phyloP scores from a whole-genome alignment of 139 green algal species.

The Marvania coccoides region DNA sequence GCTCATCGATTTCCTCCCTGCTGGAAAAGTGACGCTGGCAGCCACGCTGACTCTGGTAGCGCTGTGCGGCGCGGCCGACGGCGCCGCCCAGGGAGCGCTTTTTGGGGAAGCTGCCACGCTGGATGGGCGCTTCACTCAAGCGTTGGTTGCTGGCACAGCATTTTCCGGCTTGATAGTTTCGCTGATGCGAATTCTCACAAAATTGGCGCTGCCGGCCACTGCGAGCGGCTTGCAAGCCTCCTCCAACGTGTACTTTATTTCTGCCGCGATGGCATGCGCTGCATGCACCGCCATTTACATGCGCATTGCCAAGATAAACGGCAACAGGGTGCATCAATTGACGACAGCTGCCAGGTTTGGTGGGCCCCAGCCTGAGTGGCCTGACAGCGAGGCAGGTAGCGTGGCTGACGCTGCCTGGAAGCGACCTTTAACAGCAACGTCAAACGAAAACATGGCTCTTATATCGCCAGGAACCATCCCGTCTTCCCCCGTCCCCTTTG shows the following conservation, averaged over 20 bases:
- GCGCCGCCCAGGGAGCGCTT: constrained; percentile 58
- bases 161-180: constrained; percentile 61
- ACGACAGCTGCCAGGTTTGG: neutral
- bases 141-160: constrained; percentile 60
- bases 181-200: constrained; percentile 58
- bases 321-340: neutral
- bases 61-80: constrained; percentile 51
- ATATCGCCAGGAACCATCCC: neutral
- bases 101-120: constrained; percentile 56
- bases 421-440: too few relatives aligned
- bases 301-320: constrained; percentile 29
- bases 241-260: constrained; percentile 53
- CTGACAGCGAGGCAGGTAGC: neutral
- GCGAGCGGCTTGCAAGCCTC: constrained; percentile 27
- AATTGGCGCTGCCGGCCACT: constrained; percentile 44
- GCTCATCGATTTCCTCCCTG: constrained; percentile 3
- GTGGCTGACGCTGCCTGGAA: too few relatives aligned
- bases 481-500: neutral
- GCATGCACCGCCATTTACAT: constrained; percentile 39
- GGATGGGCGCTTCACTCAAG: constrained; percentile 55
- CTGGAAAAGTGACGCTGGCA: neutral
- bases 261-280: constrained; percentile 25
- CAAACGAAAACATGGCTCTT: too few relatives aligned
- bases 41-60: constrained; percentile 43
- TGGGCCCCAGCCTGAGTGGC: neutral